Base-by-base conservation (phyloP, 1,284 basidiomycete species). In the Mycosarcoma maydis region DNA sequence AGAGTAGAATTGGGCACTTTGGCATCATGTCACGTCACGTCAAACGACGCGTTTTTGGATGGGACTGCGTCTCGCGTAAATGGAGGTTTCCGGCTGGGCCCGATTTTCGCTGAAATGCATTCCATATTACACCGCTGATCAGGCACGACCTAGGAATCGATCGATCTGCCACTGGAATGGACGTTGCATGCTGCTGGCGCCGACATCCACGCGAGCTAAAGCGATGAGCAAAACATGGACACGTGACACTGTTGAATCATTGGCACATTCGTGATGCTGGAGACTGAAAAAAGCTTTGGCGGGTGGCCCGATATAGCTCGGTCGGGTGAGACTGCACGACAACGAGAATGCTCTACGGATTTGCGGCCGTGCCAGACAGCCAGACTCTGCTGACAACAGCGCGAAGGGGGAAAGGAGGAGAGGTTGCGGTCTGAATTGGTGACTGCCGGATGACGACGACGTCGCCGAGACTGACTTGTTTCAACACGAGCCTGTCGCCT, bases 11-110 rank as follows among this genome's bases (percentile, higher is more conserved):
- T 13, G 13, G 47, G 54, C 54, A 57, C 54, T 57, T 57, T 36
- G 8, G 20, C 37, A 29, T 58, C 55, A 58, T 48, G 55, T 58
- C 55, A 58, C 55, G 55, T 27, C 55, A 58, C 48, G 55, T 58
- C 48, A 58, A 59, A 46, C 30, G 30, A 50, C 55, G 55, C 45
- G 49, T 48, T n/a, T n/a, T 37, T 20, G 17, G 19, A 37, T 19
- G 17, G 24, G n/a, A n/a, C n/a, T 34, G 40, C 40, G 40, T 34
- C 19, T 59, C 49, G 56, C 49, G 56, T 59, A 59, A 52, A 59
- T 52, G 32, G 33, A 34, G 9, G 16, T 26, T 32, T 17, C 37
- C 13, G 9, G 9, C 4, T 34, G 11, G 16, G 16, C 43, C 43
- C 43, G 43, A 45, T 41, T 41, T 41, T 37, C 23, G 1, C 17